These are phyloP conservation scores for Cercospora zeina DNA, from an alignment of 2,329 filamentous ascomycete genomes.

Conservation along the genomic window DNA sequence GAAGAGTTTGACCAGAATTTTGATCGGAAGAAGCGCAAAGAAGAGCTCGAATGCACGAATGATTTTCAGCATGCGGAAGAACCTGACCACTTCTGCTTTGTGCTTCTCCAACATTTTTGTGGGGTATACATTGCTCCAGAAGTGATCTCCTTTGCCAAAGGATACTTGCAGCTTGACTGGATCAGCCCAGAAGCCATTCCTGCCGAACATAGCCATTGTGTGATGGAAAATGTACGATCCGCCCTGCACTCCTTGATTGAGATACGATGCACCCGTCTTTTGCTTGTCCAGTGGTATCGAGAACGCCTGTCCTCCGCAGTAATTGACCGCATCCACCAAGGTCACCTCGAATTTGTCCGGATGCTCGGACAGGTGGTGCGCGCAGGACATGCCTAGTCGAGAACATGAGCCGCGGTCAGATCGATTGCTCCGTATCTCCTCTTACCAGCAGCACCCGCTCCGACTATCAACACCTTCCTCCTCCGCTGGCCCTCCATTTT, in stretches of 20 bases:
- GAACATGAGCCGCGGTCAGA: neutral
- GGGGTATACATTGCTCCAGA: constrained; percentile 67
- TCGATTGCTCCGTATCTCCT: constrained; percentile 27
- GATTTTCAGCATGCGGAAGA: constrained; percentile 57
- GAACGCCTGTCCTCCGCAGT: constrained; percentile 63
- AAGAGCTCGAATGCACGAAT: constrained; percentile 62
- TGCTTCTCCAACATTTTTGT: constrained; percentile 59
- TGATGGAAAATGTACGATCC: constrained; percentile 67
- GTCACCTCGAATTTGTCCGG: constrained; percentile 66
- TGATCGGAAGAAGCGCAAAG: constrained; percentile 62
- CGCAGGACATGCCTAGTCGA: constrained; percentile 60
- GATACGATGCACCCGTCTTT: constrained; percentile 59
- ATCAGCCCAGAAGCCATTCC: constrained; percentile 58
- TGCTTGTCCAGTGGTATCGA: constrained; percentile 58
- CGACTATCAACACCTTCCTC: constrained; percentile 59
- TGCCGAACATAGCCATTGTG: constrained; percentile 64
- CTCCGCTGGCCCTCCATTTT: constrained; percentile 42
- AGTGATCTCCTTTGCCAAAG: constrained; percentile 63
- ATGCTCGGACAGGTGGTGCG: constrained; percentile 65
- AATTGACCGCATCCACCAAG: constrained; percentile 59
- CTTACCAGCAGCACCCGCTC: constrained; percentile 65
- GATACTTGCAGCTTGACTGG: constrained; percentile 62
- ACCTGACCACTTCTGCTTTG: constrained; percentile 57
- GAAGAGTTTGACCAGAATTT: constrained; percentile 65
- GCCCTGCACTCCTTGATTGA: constrained; percentile 65